phyloP scores from a whole-genome alignment of 2,329 filamentous ascomycete species.

The Triangularia setosa region DNA sequence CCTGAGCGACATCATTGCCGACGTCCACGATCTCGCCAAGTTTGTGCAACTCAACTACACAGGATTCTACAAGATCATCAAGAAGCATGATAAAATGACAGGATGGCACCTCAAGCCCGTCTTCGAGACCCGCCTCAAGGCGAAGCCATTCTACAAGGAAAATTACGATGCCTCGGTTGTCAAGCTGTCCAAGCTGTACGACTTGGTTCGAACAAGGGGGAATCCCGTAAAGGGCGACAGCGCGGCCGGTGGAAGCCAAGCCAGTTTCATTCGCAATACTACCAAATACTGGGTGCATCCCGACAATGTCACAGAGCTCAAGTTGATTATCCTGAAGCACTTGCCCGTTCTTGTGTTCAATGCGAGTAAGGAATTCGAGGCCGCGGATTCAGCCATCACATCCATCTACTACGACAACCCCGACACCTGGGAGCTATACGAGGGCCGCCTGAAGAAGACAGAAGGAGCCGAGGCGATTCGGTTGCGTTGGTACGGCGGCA shows the following conservation, averaged over 20 bases:
- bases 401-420: slow-evolving; percentile 99
- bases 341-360: slow-evolving; percentile 97
- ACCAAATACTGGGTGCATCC: slow-evolving; percentile 99
- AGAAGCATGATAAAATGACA: slow-evolving; percentile 99
- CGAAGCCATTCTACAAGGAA: slow-evolving; percentile 97
- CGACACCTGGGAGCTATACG: slow-evolving; percentile 88
- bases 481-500: slow-evolving; percentile 94
- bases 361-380: slow-evolving; percentile 90
- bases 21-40: slow-evolving; percentile 96
- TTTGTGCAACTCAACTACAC: slow-evolving; percentile 99
- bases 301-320: slow-evolving; percentile 96
- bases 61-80: slow-evolving; percentile 99
- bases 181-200: slow-evolving; percentile 91
- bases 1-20: slow-evolving; percentile 94
- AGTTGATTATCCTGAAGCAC: slow-evolving; percentile 97
- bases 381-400: slow-evolving; percentile 87
- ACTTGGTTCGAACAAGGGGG: slow-evolving; percentile 86
- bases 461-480: slow-evolving; percentile 96
- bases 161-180: slow-evolving; percentile 97
- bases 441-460: slow-evolving; percentile 92
- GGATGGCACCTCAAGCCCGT: slow-evolving; percentile 89
- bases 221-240: slow-evolving; percentile 91
- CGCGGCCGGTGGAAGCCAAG: slow-evolving; percentile 83
- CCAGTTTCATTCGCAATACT: slow-evolving; percentile 93
- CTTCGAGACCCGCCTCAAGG: slow-evolving; percentile 91